These are phyloP conservation scores for Smallanthus sonchifolius DNA, from an alignment of 129 eudicot genomes.

Conservation along the genomic window DNA sequence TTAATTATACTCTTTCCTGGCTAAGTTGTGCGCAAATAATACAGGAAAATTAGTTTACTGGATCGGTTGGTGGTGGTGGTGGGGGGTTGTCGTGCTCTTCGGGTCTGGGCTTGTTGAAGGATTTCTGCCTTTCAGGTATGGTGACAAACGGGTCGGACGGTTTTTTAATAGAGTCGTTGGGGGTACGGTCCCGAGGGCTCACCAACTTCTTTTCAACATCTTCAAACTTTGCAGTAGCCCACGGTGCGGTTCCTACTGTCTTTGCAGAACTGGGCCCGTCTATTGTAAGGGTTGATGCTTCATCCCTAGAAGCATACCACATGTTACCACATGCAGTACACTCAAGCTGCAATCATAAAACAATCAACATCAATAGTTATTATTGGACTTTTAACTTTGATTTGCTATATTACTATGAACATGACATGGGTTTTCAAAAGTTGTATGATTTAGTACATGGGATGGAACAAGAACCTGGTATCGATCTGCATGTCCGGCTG, in stretches of 20 bases:
- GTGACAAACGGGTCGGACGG: conserved; percentile 47
- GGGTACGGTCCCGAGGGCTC: conserved; percentile 61
- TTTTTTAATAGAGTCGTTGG: conserved; percentile 43
- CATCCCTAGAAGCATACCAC: conserved; percentile 90
- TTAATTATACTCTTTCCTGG: no score
- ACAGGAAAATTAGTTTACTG: conserved; percentile 11
- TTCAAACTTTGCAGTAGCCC: conserved; percentile 89
- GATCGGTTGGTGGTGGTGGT: conserved; percentile 17
- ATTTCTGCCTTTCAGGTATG: conserved; percentile 56
- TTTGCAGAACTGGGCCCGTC: conserved; percentile 59
- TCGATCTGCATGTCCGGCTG: conserved; percentile 81
- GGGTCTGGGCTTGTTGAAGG: conserved; percentile 51
- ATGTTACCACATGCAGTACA: conserved; percentile 71
- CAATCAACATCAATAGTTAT: conserved; percentile 1
- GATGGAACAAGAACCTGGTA: conserved; percentile 55
- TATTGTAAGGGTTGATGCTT: conserved; percentile 66
- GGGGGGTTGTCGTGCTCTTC: conserved; percentile 37
- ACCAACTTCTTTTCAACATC: conserved; percentile 69
- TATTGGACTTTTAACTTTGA: background rate
- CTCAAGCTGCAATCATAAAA: conserved; percentile 56
- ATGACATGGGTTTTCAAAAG: background rate
- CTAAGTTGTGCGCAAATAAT: no score
- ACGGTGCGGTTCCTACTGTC: conserved; percentile 67
- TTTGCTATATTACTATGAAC: background rate
- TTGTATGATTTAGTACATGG: background rate